Percentiles rank a stretch among this genome's conserved stretches.
These are phyloP conservation scores for Barnettozyma pratensis DNA, from an alignment of 805 yeast species.

Conservation along the genomic window DNA sequence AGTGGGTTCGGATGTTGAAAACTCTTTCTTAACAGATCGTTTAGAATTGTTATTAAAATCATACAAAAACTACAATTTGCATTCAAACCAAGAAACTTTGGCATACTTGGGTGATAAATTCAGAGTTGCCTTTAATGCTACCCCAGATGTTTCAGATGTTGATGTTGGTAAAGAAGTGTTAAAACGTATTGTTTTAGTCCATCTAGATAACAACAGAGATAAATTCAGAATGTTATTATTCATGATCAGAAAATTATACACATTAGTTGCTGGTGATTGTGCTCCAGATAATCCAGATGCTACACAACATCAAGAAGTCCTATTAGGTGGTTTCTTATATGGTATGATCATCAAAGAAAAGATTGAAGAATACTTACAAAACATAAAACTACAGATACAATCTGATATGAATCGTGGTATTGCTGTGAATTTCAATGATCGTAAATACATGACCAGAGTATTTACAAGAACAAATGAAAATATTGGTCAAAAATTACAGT, in stretches of 20 bases:
- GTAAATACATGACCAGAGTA: slow-evolving; percentile 76
- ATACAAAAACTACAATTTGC: slow-evolving; percentile 73
- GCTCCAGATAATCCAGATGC: slow-evolving; percentile 98
- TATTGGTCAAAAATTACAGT: slow-evolving; percentile 90
- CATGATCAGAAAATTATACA: slow-evolving; percentile 92
- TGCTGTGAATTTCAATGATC: slow-evolving; percentile 78
- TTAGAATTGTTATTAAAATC: slow-evolving; percentile 87
- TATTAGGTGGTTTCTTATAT: slow-evolving; percentile 91
- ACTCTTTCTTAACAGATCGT: slow-evolving; percentile 97
- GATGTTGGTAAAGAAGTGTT: slow-evolving; percentile 88
- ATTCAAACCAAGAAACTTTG: slow-evolving; percentile 82
- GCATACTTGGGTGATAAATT: slow-evolving; percentile 95
- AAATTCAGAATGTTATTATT: slow-evolving; percentile 84
- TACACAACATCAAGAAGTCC: slow-evolving; percentile 95
- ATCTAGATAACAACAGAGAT: slow-evolving; percentile 65
- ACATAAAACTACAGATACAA: slow-evolving; percentile 66
- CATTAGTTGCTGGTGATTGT: slow-evolving; percentile 95
- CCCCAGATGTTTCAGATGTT: slow-evolving; percentile 81
- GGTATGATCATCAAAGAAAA: slow-evolving; percentile 97
- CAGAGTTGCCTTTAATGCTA: slow-evolving; percentile 85
- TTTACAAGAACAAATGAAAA: slow-evolving; percentile 81
- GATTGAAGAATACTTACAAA: slow-evolving; percentile 84
- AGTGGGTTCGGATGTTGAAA: slow-evolving; percentile 79
- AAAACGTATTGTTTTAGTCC: slow-evolving; percentile 82
- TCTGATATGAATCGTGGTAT: slow-evolving; percentile 75